Evolutionary conservation across 139 green algal genomes (phyloP), one percentile per base, ranked within the genome.

Genomic region (Chlamydomonas sp.): DNA sequence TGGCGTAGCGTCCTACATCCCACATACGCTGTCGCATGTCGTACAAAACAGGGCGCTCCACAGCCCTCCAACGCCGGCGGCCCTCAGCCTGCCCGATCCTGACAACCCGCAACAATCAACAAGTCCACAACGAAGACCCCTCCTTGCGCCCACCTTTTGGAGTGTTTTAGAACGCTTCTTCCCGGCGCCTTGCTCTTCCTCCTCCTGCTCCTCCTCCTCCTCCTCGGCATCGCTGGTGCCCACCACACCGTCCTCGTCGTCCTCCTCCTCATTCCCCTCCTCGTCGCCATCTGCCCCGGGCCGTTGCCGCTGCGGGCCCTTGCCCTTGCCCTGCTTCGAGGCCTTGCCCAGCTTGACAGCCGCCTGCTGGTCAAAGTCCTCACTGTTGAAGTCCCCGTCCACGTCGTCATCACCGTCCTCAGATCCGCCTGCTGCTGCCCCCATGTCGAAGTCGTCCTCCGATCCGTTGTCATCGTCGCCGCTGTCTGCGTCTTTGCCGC

Each of bases 331-430:
- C 10, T 20, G 12, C 17, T 78, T 16, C 72, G 18, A 60, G 7
- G 18, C 72, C 72, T 78, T 78, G 12, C 72, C 72, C 72, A 16
- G 14, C 17, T 49, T 49, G 72, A 58, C 31, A 49, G 31, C 31
- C 31, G 31, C 31, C 31, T 49, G 31, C 31, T 49, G 31, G 62
- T 87, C 83, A 73, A 87, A 87, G 62, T 87, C 83, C 71, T 87
- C 83, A 17, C 83, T 87, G 83, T 87, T 80, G 83, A 87, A 87
- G 10, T 71, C 88, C 58, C 85, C 89, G 1, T 72, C 84, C 9
- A 49, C 78, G 12, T 68, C 83, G 3, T 85, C 79, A 7, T 71
- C 78, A 1, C 84, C 78, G 1, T 83, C 58, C 3, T 77, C 68
- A n/a, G 9, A 64, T n/a, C 85, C 80, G 17, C 74, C 80, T n/a